Evolutionary conservation across 2,329 filamentous ascomycete species (phyloP), one percentile per base, ranked within the genome.

Genomic region (Calonectria hongkongensis): DNA sequence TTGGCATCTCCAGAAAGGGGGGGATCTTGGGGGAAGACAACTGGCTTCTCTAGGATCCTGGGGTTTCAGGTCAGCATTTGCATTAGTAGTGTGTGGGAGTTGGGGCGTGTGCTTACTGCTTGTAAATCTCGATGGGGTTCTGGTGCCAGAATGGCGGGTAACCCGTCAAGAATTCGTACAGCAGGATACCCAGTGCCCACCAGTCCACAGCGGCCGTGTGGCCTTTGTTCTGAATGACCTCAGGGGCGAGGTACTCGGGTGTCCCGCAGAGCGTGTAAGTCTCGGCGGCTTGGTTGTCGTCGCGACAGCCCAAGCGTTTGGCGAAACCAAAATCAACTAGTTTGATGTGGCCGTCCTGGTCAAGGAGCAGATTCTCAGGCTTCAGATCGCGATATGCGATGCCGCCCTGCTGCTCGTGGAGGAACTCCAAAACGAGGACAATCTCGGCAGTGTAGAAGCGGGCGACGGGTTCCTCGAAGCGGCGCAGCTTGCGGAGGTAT

Each of bases 81-180:
- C 36, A 16, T 66, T 51, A 54, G 45, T 36, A 30, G 39, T 18
- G 64, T 18, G 60, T 25, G 15, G 21, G n/a, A 45, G 36, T 27
- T 33, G 30, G 48, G 47, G 25, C 21, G 6, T 36, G 16, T 54
- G 84, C 89, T 78, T 79, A 92, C 91, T 93, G 92, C 82, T 95
- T 94, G 85, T 96, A 96, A 71, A 96, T 96, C 82, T 96, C 94
- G 76, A 96, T 94, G 1, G 94, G 94, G 76, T 95, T 96, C 76
- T 94, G 92, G 81, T 96, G 93, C 94, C 94, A 97, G 81, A 96
- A 97, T 0, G 94, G 94, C 16, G 94, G 94, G 80, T 96, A 95
- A 33, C 94, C 94, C 12, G 94, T 95, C 62, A 96, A 86, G 81
- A 96, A 96, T 81, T 97, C 94, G 83, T 95, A 96, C 72, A 96